Conservation (phyloP, 1,284 basidiomycete genomes). For the Athelia sp. region DNA sequence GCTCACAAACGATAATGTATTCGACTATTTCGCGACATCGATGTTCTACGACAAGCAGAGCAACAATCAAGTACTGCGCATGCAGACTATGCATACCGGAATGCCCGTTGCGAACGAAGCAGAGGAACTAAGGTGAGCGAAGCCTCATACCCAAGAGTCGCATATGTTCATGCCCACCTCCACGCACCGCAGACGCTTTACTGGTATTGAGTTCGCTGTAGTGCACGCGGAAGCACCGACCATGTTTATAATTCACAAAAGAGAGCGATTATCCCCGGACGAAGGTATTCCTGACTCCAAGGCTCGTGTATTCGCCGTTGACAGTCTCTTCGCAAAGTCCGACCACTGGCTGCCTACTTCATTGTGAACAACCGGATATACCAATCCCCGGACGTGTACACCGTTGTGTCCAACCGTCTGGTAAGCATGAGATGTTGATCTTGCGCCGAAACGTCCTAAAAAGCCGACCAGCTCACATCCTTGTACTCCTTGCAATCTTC, state of each 20-base stretch:
- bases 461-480: conserved; percentile 54
- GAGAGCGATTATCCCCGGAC: conserved; percentile 72
- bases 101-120: conserved; percentile 67
- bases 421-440: conserved; percentile 33
- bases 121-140: conserved; percentile 69
- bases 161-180: conserved; percentile 4
- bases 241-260: conserved; percentile 83
- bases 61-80: conserved; percentile 82
- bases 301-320: not conserved
- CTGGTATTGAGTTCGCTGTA: conserved; percentile 78
- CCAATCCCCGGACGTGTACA: conserved; percentile 79
- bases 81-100: conserved; percentile 83
- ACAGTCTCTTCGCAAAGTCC: conserved; percentile 38
- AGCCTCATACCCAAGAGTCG: conserved; percentile 6
- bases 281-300: conserved; percentile 51
- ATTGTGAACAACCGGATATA: conserved; percentile 84
- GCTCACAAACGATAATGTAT: conserved; percentile 68
- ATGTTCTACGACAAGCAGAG: conserved; percentile 91
- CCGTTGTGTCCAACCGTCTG: conserved; percentile 75
- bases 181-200: conserved; percentile 59
- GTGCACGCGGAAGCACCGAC: conserved; percentile 73
- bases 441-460: conserved; percentile 1
- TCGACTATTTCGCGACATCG: conserved; percentile 81
- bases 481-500: conserved; percentile 69
- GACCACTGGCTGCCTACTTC: conserved; percentile 76